A percentile compares a stretch with the other conserved stretches of the same genome.
Conservation (phyloP, 768 basidiomycete genomes). For the Suillus discolor region DNA sequence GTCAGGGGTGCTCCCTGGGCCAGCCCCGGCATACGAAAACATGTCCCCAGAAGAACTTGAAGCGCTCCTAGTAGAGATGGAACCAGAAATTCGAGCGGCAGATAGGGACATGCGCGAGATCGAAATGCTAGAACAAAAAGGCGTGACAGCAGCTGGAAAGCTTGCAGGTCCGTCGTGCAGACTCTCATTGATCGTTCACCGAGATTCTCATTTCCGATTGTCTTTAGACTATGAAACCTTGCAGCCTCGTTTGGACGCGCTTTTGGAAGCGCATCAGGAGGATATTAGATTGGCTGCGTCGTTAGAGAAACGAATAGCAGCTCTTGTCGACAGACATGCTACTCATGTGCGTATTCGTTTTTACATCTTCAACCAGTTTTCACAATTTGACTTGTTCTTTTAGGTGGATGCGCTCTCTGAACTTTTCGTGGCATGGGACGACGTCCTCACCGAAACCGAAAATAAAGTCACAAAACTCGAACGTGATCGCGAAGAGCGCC, state of each 20-base stretch:
- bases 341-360: constrained; percentile 54
- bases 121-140: constrained; percentile 66
- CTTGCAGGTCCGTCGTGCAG: constrained; percentile 49
- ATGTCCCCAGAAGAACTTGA: constrained; percentile 73
- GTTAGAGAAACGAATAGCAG: constrained; percentile 67
- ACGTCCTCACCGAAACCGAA: constrained; percentile 69
- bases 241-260: constrained; percentile 63
- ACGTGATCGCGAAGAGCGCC: constrained; percentile 59
- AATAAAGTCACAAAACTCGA: constrained; percentile 59
- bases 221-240: constrained; percentile 60
- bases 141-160: constrained; percentile 72
- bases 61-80: constrained; percentile 75
- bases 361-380: background rate
- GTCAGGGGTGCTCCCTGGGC: constrained; percentile 56
- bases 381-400: constrained; percentile 3
- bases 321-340: constrained; percentile 68
- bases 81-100: constrained; percentile 79
- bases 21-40: constrained; percentile 56
- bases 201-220: background rate
- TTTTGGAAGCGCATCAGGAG: constrained; percentile 61
- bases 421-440: constrained; percentile 85
- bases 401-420: constrained; percentile 84
- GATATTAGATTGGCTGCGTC: constrained; percentile 56
- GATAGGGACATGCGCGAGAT: constrained; percentile 85
- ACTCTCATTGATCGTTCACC: background rate